Base-by-base conservation (phyloP, 2,329 filamentous ascomycete genomes). In the Xenosphaeropsis pyriputrescens region DNA sequence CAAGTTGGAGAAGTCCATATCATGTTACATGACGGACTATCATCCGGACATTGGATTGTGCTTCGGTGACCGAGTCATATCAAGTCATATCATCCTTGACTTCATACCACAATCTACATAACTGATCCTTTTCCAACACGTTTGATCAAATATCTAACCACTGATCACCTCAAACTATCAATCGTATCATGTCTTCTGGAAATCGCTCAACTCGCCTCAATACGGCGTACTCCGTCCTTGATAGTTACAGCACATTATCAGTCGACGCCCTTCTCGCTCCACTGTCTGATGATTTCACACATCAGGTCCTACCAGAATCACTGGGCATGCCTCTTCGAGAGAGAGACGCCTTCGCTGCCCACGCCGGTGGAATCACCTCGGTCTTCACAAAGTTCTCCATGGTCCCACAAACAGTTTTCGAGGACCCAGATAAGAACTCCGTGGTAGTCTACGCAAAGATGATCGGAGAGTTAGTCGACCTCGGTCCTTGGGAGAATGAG, bases 311-410 rank as follows among this genome's bases (percentile, higher is more conserved):
- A 7, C 63, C 61, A 2, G 44, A 50, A 32, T 61, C 59, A 13
- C 51, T 65, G 7, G 53, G 53, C 6, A 57, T 63, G 46, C 55
- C 57, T 1, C 37, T 50, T 5, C 56, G 58, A 18, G 46, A 56
- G 39, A 51, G 52, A 34, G 51, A 53, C 2, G 48, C 54, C 2
- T 66, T 65, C 37, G 51, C 53, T 14, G 44, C 49, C 9, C 60
- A 64, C 46, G 60, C 62, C 1, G 45, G 45, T 2, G 53, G 54
- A 30, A 57, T 65, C 22, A 63, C 63, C 42, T 55, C 51, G 6
- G 41, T 64, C 12, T 66, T 67, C 44, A 49, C 53, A 22, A 43
- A 46, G 7, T 65, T 66, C 43, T 43, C 47, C 7, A 61, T 66
- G 57, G 43, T 55, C 5, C 58, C 62, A 0, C 50, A 54, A 35